Evolutionary conservation across 2,329 filamentous ascomycete genomes (phyloP).

Genomic region (Colletotrichum karsti): DNA sequence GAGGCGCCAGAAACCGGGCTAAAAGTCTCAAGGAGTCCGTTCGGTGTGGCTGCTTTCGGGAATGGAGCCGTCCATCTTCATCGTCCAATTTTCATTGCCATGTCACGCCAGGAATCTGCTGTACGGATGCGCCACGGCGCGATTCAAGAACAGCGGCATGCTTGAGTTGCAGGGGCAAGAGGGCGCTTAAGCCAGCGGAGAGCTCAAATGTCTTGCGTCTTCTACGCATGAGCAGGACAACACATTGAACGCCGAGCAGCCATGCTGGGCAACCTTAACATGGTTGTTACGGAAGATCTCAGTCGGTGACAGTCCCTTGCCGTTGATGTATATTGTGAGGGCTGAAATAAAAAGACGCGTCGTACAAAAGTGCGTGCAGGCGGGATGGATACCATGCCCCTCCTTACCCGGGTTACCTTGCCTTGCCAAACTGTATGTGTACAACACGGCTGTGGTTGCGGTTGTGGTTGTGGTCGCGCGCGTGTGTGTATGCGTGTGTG

Average conservation of each 20-base stretch:
- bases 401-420: background rate
- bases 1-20: background rate
- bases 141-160: background rate
- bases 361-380: background rate
- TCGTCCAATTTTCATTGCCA: background rate
- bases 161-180: background rate
- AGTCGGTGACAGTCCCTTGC: background rate
- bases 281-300: background rate
- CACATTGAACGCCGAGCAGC: background rate
- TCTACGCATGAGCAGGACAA: too few relatives aligned
- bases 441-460: too few relatives aligned
- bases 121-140: background rate
- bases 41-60: background rate
- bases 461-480: too few relatives aligned
- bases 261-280: background rate
- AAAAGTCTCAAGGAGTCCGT: background rate
- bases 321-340: background rate
- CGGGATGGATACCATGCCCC: background rate
- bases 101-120: background rate
- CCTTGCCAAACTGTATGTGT: background rate
- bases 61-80: background rate
- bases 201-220: background rate
- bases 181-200: background rate
- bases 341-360: background rate
- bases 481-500: too few relatives aligned